Evolutionary conservation across 148 eudicot species (phyloP).

Genomic region (Vaccinium corymbosum): DNA sequence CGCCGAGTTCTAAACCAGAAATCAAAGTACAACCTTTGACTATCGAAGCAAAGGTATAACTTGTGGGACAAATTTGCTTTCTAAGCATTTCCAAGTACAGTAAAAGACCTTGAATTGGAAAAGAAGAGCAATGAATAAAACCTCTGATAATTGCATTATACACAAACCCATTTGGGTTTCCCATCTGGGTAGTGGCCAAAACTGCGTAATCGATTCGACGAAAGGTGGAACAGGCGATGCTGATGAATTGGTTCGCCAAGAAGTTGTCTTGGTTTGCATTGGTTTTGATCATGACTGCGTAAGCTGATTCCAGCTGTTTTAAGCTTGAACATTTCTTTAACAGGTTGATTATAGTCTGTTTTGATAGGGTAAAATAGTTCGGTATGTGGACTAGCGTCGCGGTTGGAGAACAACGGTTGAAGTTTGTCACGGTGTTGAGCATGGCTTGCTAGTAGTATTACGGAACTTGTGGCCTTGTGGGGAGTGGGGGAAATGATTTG

Average conservation of each 20-base stretch:
- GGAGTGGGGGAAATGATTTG: too few relatives aligned
- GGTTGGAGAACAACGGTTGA: not conserved
- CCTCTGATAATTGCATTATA: slow-evolving; percentile 69
- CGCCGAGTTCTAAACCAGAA: slow-evolving; percentile 30
- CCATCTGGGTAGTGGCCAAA: slow-evolving; percentile 40
- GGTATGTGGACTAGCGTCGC: not conserved
- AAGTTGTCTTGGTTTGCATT: slow-evolving; percentile 47
- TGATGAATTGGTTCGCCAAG: slow-evolving; percentile 54
- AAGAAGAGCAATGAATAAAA: slow-evolving; percentile 31
- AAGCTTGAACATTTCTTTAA: slow-evolving; percentile 42
- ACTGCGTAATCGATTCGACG: slow-evolving; percentile 44
- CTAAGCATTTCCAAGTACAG: slow-evolving; percentile 55
- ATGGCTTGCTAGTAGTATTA: not conserved
- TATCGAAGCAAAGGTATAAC: slow-evolving; percentile 59
- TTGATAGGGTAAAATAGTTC: slow-evolving; percentile 17
- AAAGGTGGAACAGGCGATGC: slow-evolving; percentile 42
- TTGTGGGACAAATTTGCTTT: slow-evolving; percentile 36
- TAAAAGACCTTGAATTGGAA: slow-evolving; percentile 39
- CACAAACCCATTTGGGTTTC: slow-evolving; percentile 56
- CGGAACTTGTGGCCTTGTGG: too few relatives aligned
- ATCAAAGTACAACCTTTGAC: slow-evolving; percentile 48
- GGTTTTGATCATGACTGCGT: slow-evolving; percentile 50
- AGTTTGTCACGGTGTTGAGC: not conserved
- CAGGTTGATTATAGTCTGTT: slow-evolving; percentile 17
- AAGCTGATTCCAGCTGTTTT: slow-evolving; percentile 42